Conservation (phyloP, 257 asterid species). For the Misopates orontium region DNA sequence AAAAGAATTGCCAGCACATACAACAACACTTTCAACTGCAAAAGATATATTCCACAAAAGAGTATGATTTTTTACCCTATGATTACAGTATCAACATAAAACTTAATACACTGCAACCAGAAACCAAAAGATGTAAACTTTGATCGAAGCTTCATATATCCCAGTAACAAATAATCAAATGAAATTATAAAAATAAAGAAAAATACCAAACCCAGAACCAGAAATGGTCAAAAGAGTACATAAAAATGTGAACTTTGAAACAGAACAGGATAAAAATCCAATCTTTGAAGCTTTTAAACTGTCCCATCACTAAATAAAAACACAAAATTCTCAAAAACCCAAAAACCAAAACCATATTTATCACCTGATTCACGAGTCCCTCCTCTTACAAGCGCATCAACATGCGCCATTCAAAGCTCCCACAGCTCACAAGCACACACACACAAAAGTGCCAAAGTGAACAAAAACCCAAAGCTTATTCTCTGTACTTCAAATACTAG, state of each 20-base stretch:
- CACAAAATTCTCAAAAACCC: conserved; percentile 23
- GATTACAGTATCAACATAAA: neutral
- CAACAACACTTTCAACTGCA: neutral
- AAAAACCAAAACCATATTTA: conserved; percentile 20
- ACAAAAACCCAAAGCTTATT: too few species aligned
- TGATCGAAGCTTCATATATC: too few species aligned
- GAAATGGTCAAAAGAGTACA: neutral
- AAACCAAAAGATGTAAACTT: too few species aligned
- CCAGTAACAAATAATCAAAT: conserved; percentile 6
- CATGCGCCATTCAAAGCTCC: conserved; percentile 53
- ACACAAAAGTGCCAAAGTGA: conserved; percentile 19
- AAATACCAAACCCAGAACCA: conserved; percentile 9
- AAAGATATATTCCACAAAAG: conserved; percentile 3
- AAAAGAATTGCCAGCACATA: too few species aligned
- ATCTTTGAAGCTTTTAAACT: conserved; percentile 2
- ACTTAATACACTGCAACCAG: too few species aligned
- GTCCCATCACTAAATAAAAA: conserved; percentile 2
- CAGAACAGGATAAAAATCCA: conserved; percentile 12
- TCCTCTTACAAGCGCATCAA: conserved; percentile 29
- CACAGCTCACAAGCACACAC: conserved; percentile 19
- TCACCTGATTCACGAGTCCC: conserved; percentile 32
- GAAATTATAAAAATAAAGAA: neutral
- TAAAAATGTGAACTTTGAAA: conserved; percentile 12
- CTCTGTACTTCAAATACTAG: too few species aligned
- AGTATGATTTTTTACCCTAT: conserved; percentile 12